Conservation (phyloP, 805 yeast species). For the Metschnikowia bowlesiae region DNA sequence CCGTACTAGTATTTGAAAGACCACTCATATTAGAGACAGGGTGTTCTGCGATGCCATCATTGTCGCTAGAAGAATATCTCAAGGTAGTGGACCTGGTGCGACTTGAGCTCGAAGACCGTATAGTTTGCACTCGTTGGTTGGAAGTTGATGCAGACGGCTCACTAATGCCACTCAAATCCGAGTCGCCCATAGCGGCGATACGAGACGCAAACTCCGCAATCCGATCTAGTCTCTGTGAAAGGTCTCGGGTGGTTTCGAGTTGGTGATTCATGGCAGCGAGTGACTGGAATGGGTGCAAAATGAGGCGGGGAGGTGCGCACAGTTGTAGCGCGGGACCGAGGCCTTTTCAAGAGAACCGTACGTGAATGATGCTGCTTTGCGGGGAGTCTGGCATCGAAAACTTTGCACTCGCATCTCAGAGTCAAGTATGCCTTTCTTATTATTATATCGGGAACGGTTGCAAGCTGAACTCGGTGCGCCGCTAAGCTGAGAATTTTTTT, state of each 20-base stretch:
- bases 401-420: neutral
- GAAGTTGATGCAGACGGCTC: neutral
- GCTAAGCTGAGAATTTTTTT: neutral
- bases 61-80: neutral
- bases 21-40: neutral
- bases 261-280: conserved; percentile 1
- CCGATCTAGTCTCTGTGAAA: conserved; percentile 19
- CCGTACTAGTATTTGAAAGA: neutral
- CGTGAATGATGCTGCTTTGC: neutral
- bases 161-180: conserved; percentile 1
- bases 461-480: neutral
- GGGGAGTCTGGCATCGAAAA: neutral
- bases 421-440: too few relatives aligned
- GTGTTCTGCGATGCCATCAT: neutral
- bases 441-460: neutral
- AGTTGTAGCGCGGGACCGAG: neutral
- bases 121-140: conserved; percentile 3
- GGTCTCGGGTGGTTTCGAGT: neutral
- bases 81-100: conserved; percentile 1
- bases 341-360: neutral
- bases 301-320: neutral
- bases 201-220: conserved; percentile 24
- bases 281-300: conserved; percentile 2
- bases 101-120: conserved; percentile 2
- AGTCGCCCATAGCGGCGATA: conserved; percentile 6